Evolutionary conservation across 1,139 yeast genomes (phyloP).

Genomic region (Trichomonascaceae sp.): DNA sequence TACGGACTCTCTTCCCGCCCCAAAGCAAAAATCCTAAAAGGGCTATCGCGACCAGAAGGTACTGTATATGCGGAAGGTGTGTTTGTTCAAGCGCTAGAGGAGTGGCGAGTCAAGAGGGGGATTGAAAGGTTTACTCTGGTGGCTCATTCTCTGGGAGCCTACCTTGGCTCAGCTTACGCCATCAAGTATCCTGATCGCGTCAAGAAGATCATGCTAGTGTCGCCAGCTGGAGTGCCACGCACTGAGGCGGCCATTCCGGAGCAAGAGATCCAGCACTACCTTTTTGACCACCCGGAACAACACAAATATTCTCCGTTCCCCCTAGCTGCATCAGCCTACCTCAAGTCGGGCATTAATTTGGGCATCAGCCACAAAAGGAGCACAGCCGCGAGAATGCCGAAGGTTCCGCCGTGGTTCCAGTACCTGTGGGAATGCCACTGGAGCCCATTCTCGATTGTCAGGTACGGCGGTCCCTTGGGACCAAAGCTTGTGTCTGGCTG

Average conservation of each 20-base stretch:
- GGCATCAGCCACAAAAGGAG: neutral
- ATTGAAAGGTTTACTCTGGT: constrained; percentile 49
- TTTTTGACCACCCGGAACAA: neutral
- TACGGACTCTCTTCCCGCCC: constrained; percentile 74
- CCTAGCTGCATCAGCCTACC: neutral
- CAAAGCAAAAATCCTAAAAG: constrained; percentile 21
- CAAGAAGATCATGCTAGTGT: constrained; percentile 54
- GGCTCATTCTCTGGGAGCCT: constrained; percentile 94
- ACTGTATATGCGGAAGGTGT: constrained; percentile 48
- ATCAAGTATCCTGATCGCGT: constrained; percentile 56
- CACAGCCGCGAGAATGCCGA: constrained; percentile 1
- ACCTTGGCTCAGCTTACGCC: constrained; percentile 67
- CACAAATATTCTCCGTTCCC: constrained; percentile 6
- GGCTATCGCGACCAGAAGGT: constrained; percentile 15
- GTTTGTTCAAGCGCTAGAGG: constrained; percentile 71
- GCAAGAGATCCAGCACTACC: constrained; percentile 7
- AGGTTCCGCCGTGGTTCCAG: constrained; percentile 19
- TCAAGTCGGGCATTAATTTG: neutral
- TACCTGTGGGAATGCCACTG: constrained; percentile 30
- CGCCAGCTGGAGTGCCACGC: constrained; percentile 75
- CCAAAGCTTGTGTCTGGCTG: constrained; percentile 30
- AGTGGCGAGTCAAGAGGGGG: constrained; percentile 54
- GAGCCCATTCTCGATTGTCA: constrained; percentile 28
- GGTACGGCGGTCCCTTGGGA: constrained; percentile 29
- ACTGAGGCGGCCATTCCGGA: constrained; percentile 19